phyloP scores from a whole-genome alignment of 192 early-diverging fungal genomes.

The Coemansia sp. region DNA sequence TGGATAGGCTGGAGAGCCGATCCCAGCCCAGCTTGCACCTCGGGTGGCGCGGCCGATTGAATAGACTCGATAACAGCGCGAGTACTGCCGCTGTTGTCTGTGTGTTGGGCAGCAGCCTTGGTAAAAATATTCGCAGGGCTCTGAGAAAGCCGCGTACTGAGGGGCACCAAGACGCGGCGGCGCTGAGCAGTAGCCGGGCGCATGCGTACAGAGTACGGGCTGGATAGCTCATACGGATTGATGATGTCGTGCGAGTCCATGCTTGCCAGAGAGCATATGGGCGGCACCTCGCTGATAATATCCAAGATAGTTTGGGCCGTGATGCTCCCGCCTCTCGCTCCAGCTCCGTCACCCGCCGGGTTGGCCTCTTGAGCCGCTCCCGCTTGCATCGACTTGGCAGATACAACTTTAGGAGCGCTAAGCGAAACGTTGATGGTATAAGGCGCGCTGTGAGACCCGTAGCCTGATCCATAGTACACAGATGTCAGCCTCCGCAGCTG shows the following conservation, averaged over 20 bases:
- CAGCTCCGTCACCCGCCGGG: background rate
- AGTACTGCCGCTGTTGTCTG: background rate
- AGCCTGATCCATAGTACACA: conserved; percentile 46
- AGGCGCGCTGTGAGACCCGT: conserved; percentile 34
- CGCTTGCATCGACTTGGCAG: background rate
- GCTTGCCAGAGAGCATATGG: conserved; percentile 22
- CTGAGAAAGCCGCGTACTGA: conserved; percentile 29
- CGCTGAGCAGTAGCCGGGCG: conserved; percentile 25
- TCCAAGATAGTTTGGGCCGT: conserved; percentile 46
- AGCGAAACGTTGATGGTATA: conserved; percentile 18
- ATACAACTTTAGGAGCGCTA: conserved; percentile 4
- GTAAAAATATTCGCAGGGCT: conserved; percentile 2
- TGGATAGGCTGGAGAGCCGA: background rate
- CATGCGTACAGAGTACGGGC: conserved; percentile 37
- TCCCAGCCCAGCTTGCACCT: conserved; percentile 24
- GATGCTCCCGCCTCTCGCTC: conserved; percentile 18
- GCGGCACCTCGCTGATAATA: conserved; percentile 45
- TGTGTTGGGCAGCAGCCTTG: background rate
- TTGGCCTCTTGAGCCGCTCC: background rate
- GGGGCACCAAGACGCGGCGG: conserved; percentile 35
- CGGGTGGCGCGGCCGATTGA: conserved; percentile 42
- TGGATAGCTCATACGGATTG: conserved; percentile 45
- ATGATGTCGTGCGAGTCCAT: conserved; percentile 12
- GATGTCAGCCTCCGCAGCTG: conserved; percentile 9
- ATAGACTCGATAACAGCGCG: conserved; percentile 32